phyloP scores from a whole-genome alignment of 1,284 basidiomycete species.

The Rhodotorula mucilaginosa region DNA sequence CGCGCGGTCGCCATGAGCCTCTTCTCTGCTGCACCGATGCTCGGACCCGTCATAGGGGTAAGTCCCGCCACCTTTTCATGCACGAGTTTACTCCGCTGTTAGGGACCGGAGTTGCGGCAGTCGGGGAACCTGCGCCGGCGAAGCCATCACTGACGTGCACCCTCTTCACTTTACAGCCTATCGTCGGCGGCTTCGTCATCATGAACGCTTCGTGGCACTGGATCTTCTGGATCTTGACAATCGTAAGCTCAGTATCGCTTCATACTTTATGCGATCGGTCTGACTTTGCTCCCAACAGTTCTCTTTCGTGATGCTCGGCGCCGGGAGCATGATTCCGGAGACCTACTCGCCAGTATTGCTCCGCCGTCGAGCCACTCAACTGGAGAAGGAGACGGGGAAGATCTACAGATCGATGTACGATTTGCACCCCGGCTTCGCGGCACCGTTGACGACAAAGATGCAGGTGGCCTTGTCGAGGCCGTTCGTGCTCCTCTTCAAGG shows the following conservation, averaged over 20 bases:
- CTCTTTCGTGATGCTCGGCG: conserved; percentile 55
- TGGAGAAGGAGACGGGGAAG: conserved; percentile 53
- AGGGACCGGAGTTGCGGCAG: too few species aligned
- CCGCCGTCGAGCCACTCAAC: conserved; percentile 57
- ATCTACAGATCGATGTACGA: conserved; percentile 60
- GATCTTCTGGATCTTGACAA: conserved; percentile 69
- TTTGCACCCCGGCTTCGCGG: conserved; percentile 48
- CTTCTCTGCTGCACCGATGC: conserved; percentile 15
- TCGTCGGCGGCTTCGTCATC: conserved; percentile 48
- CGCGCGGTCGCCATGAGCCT: conserved; percentile 34
- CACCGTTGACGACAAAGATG: conserved; percentile 45
- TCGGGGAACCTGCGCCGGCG: too few species aligned
- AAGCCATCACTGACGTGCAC: not conserved
- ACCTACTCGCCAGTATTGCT: conserved; percentile 68
- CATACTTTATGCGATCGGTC: not conserved
- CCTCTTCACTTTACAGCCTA: conserved; percentile 56
- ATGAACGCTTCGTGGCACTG: conserved; percentile 50
- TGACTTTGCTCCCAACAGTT: conserved; percentile 25
- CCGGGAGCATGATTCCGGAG: conserved; percentile 48
- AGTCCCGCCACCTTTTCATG: too few species aligned
- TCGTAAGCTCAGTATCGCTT: conserved; percentile 34
- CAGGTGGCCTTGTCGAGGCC: conserved; percentile 51
- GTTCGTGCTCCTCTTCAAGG: conserved; percentile 59
- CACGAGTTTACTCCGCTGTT: too few species aligned
- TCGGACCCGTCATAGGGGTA: conserved; percentile 42